Percentiles rank a stretch among this genome's conserved stretches.
These are phyloP conservation scores for Macrolepiota fuliginosa DNA, from an alignment of 768 basidiomycete species.

Conservation along the genomic window DNA sequence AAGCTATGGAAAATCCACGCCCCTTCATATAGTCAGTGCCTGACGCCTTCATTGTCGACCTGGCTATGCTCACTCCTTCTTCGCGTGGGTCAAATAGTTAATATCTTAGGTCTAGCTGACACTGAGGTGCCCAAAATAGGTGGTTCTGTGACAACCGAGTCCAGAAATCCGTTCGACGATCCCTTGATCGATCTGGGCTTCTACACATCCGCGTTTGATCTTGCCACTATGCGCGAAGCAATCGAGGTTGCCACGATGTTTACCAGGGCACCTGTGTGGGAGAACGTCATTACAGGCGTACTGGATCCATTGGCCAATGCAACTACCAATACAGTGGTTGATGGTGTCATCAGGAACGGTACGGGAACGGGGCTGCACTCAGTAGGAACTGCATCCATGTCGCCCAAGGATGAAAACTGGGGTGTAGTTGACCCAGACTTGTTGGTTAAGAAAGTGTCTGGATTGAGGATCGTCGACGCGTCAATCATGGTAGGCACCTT, in stretches of 20 bases:
- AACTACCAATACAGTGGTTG: constrained; percentile 2
- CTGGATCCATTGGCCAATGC: constrained; percentile 8
- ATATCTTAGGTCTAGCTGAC: neutral
- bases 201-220: constrained; percentile 8
- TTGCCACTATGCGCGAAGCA: constrained; percentile 6
- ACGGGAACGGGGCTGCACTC: constrained; percentile 25
- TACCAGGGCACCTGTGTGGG: constrained; percentile 7
- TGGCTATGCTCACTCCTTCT: constrained; percentile 23
- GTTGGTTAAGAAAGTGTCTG: constrained; percentile 30
- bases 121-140: neutral
- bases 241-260: constrained; percentile 11
- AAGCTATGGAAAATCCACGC: neutral
- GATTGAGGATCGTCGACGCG: constrained; percentile 37
- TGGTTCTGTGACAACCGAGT: constrained; percentile 19
- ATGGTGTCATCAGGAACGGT: constrained; percentile 18
- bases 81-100: constrained; percentile 18
- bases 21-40: constrained; percentile 15
- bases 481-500: constrained; percentile 28
- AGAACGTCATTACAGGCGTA: constrained; percentile 2
- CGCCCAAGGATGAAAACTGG: constrained; percentile 19
- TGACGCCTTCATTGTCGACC: constrained; percentile 18
- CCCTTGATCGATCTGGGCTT: constrained; percentile 21
- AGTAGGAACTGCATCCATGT: constrained; percentile 31
- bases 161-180: constrained; percentile 22
- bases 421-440: constrained; percentile 39